A percentile compares a stretch with the other conserved stretches of the same genome.
phyloP scores from a whole-genome alignment of 2,329 filamentous ascomycete species.

The Trichophyton schoenleinii region DNA sequence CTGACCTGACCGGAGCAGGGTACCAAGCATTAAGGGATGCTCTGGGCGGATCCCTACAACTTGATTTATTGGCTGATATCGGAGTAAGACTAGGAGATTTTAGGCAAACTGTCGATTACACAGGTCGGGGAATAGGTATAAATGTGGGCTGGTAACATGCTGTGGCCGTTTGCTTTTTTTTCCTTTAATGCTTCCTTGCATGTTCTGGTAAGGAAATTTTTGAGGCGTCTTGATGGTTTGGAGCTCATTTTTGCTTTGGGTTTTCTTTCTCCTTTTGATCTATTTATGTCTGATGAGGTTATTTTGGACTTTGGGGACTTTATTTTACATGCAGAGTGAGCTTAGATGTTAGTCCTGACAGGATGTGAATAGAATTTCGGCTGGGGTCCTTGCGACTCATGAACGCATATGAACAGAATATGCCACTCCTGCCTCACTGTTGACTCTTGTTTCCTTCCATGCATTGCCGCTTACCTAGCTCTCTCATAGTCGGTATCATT shows the following conservation, averaged over 20 bases:
- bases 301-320: neutral
- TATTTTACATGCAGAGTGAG: neutral
- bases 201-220: neutral
- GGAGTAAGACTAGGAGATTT: conserved; percentile 63
- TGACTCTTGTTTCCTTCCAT: neutral
- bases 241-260: neutral
- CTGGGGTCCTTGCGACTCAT: neutral
- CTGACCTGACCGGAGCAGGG: conserved; percentile 64
- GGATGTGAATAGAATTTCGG: neutral
- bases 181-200: neutral
- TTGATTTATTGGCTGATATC: conserved; percentile 67
- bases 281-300: neutral
- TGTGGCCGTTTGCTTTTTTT: neutral
- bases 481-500: neutral
- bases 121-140: conserved; percentile 57
- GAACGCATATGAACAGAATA: neutral
- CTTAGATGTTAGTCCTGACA: neutral
- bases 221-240: neutral
- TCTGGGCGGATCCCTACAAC: conserved; percentile 62
- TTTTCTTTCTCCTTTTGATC: neutral
- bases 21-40: conserved; percentile 71
- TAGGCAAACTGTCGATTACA: conserved; percentile 58
- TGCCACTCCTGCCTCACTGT: neutral
- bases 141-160: conserved; percentile 34
- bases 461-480: neutral